These are phyloP conservation scores for Kodamaea restingae DNA, from an alignment of 805 yeast genomes.

Conservation along the genomic window DNA sequence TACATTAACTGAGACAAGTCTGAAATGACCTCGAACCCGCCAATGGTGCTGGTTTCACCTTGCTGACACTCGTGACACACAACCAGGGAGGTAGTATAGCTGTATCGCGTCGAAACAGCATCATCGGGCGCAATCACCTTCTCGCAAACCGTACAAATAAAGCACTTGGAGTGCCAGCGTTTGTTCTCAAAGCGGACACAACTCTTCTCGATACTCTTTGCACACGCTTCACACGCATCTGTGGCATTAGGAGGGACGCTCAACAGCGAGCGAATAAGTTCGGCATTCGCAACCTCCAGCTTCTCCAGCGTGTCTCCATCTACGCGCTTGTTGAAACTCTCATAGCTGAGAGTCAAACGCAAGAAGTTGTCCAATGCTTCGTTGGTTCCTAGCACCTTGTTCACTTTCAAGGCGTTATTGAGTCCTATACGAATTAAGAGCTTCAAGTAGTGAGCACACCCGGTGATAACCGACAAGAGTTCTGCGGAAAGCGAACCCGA, in stretches of 20 bases:
- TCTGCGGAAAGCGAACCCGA: slow-evolving; percentile 55
- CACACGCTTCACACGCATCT: slow-evolving; percentile 72
- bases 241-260: slow-evolving; percentile 57
- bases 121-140: slow-evolving; percentile 28
- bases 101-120: slow-evolving; percentile 45
- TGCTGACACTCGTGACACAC: slow-evolving; percentile 61
- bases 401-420: slow-evolving; percentile 66
- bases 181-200: slow-evolving; percentile 58
- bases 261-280: slow-evolving; percentile 24
- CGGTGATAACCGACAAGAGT: slow-evolving; percentile 76
- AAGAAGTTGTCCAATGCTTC: slow-evolving; percentile 63
- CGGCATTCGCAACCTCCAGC: slow-evolving; percentile 4
- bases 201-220: slow-evolving; percentile 76
- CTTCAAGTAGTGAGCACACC: slow-evolving; percentile 89
- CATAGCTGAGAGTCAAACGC: slow-evolving; percentile 34
- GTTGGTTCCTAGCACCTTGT: slow-evolving; percentile 53
- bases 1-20: slow-evolving; percentile 71
- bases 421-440: slow-evolving; percentile 78
- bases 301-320: slow-evolving; percentile 7
- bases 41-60: slow-evolving; percentile 27
- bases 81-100: slow-evolving; percentile 31
- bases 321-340: slow-evolving; percentile 13
- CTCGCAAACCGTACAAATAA: slow-evolving; percentile 60
- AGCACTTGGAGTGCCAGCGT: slow-evolving; percentile 83
- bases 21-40: slow-evolving; percentile 60